phyloP scores from a whole-genome alignment of 2,329 filamentous ascomycete genomes.

The Trichoderma arundinaceum region DNA sequence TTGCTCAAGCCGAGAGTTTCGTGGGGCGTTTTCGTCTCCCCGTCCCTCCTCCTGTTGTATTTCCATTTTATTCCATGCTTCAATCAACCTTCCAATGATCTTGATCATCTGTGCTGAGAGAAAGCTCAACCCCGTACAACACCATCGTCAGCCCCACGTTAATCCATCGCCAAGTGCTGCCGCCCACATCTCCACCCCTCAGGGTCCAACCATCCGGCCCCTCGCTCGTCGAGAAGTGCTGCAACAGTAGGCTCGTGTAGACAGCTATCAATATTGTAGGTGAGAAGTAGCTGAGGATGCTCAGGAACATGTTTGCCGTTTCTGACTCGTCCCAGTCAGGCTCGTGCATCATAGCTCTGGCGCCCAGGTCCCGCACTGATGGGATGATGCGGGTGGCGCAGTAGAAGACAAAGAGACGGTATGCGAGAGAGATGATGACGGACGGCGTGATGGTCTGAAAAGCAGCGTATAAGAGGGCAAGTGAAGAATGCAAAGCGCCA shows the following conservation, averaged over 20 bases:
- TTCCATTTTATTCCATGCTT: conserved; percentile 40
- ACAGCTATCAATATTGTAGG: conserved; percentile 94
- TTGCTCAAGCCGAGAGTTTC: neutral
- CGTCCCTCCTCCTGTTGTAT: conserved; percentile 12
- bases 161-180: conserved; percentile 91
- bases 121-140: conserved; percentile 88
- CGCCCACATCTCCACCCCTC: conserved; percentile 77
- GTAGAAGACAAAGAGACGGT: conserved; percentile 94
- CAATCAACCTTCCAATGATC: conserved; percentile 97
- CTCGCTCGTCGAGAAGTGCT: conserved; percentile 85
- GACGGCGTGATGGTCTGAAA: conserved; percentile 95
- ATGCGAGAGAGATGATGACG: conserved; percentile 92
- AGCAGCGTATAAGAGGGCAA: conserved; percentile 86
- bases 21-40: neutral
- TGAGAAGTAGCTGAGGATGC: conserved; percentile 89
- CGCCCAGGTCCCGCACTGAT: conserved; percentile 85
- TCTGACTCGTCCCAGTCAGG: conserved; percentile 85
- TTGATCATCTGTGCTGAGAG: conserved; percentile 81
- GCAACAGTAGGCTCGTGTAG: conserved; percentile 92
- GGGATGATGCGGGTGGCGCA: conserved; percentile 95
- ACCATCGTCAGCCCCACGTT: conserved; percentile 89
- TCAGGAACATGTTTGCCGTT: conserved; percentile 77
- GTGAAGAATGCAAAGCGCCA: conserved; percentile 78
- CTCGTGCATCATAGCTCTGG: conserved; percentile 80
- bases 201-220: conserved; percentile 80